These are phyloP conservation scores for Hypericum perforatum DNA, from an alignment of 345 rosid species.

Conservation along the genomic window DNA sequence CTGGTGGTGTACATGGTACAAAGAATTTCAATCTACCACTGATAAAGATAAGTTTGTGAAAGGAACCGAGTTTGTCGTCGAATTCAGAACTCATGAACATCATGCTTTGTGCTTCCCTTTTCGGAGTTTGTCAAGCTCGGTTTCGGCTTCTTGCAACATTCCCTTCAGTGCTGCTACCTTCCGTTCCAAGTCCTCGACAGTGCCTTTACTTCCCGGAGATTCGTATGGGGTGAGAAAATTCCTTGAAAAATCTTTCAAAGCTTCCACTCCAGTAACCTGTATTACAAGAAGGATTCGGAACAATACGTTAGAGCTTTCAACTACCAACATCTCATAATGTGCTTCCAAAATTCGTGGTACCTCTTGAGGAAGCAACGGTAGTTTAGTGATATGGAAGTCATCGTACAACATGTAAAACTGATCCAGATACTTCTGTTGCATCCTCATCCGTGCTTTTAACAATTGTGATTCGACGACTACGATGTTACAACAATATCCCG, in stretches of 20 bases:
- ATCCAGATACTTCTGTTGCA: conserved; percentile 97
- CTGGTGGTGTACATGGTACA: too few species aligned
- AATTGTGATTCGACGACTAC: conserved; percentile 81
- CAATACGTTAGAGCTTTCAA: not conserved
- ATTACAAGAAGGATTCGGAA: not conserved
- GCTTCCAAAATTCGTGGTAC: conserved; percentile 21
- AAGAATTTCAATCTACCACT: too few species aligned
- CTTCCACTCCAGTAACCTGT: conserved; percentile 93
- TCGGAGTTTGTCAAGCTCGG: conserved; percentile 46
- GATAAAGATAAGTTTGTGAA: too few species aligned
- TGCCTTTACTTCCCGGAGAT: conserved; percentile 29
- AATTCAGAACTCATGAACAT: not conserved
- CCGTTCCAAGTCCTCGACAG: conserved; percentile 49
- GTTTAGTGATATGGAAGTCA: conserved; percentile 92
- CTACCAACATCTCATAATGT: not conserved
- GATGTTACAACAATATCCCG: conserved; percentile 11
- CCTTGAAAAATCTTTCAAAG: conserved; percentile 63
- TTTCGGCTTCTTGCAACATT: conserved; percentile 61
- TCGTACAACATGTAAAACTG: conserved; percentile 97
- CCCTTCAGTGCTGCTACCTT: conserved; percentile 40
- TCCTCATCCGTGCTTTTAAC: conserved; percentile 86
- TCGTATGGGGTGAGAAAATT: conserved; percentile 55
- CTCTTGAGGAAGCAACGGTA: conserved; percentile 95
- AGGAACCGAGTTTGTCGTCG: too few species aligned
- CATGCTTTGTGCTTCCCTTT: conserved; percentile 50